These are phyloP conservation scores for Myriosclerotinia duriaeana DNA, from an alignment of 2,329 filamentous ascomycete genomes.

Conservation along the genomic window DNA sequence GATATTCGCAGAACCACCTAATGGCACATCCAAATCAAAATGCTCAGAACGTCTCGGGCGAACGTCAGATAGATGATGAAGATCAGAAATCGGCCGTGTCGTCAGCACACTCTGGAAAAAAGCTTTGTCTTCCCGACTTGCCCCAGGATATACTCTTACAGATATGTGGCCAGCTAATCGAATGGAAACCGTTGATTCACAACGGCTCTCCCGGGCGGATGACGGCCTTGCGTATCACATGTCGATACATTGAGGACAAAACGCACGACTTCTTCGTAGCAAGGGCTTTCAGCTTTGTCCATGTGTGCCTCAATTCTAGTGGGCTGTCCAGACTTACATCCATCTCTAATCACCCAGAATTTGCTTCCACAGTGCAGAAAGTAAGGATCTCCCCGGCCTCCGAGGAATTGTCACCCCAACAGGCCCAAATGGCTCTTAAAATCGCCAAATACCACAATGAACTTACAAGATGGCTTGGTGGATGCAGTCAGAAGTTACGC, in stretches of 20 bases:
- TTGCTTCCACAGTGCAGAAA: not conserved
- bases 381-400: not conserved
- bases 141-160: not conserved
- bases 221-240: not conserved
- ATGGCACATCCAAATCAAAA: not conserved
- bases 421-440: not conserved
- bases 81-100: not conserved
- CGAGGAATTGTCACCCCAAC: not conserved
- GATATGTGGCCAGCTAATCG: not conserved
- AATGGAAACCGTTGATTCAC: too few species aligned
- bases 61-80: not conserved
- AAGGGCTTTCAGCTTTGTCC: not conserved
- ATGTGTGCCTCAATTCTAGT: not conserved
- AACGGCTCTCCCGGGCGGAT: not conserved
- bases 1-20: too few species aligned
- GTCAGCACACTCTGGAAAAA: not conserved
- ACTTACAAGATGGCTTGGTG: not conserved
- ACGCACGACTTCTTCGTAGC: not conserved
- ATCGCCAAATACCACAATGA: too few species aligned
- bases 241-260: not conserved
- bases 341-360: not conserved
- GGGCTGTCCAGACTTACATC: not conserved
- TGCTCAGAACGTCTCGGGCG: not conserved
- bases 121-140: not conserved
- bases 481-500: not conserved